Evolutionary conservation across 208 protist species (phyloP).

Genomic region (Blechomonas ayalai): DNA sequence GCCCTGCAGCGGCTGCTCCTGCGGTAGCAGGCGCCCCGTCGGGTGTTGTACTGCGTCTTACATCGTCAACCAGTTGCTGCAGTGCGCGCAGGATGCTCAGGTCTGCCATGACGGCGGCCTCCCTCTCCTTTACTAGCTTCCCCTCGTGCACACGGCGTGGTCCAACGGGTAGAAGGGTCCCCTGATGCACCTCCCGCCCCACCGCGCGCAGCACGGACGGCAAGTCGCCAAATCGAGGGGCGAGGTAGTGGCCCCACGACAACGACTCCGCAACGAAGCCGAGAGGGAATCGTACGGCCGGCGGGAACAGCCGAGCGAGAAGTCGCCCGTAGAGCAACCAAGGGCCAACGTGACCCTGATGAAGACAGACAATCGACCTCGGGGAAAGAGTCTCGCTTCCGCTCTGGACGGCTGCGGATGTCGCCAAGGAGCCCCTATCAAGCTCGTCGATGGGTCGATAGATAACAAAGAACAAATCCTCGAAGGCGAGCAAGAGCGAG

Average conservation of each 20-base stretch:
- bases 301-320: slow-evolving; percentile 14
- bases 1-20: no score
- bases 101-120: no score
- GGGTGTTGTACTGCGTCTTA: no score
- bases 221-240: slow-evolving; percentile 24
- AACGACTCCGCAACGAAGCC: slow-evolving; percentile 20
- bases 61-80: no score
- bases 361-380: slow-evolving; percentile 11
- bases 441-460: no score
- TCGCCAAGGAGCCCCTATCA: no score
- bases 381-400: slow-evolving; percentile 1
- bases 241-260: slow-evolving; percentile 20
- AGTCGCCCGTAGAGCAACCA: slow-evolving; percentile 24
- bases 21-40: no score
- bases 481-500: slow-evolving; percentile 19
- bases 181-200: slow-evolving; percentile 7
- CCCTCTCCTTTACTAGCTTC: no score
- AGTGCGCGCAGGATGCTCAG: no score
- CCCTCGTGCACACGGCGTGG: no score
- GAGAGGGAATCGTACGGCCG: slow-evolving; percentile 16
- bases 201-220: slow-evolving; percentile 11
- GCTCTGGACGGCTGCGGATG: no score
- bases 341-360: slow-evolving; percentile 13
- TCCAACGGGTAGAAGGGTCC: no score
- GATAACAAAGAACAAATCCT: slow-evolving; percentile 32